Evolutionary conservation across 2,329 filamentous ascomycete genomes (phyloP), one percentile per base, ranked within the genome.

Genomic region (Fusarium nisikadoi): DNA sequence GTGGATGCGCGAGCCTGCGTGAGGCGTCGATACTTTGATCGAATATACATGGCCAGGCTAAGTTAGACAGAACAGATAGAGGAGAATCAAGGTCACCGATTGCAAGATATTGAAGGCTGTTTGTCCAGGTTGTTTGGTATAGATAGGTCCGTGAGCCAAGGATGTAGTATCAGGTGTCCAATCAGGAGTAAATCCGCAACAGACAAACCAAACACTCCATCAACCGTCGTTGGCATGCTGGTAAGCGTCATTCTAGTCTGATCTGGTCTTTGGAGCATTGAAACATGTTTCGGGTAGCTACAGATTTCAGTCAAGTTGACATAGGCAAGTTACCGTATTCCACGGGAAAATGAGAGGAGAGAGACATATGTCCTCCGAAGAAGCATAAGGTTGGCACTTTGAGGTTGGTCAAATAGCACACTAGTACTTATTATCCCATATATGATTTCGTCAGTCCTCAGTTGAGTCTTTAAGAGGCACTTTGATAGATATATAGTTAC

Each of bases 221-320:
- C 33, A 43, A 59, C 43, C 46, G 58, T 25, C 42, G 14, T 43
- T 43, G 23, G 25, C n/a, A 56, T 54, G 35, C 23, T 38, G 27
- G 42, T 13, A 62, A 23, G 23, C 16, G 19, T 35, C 12, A 3
- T 6, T 27, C 55, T 41, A 41, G 31, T 23, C 41, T 33, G 27
- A 16, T 16, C 25, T 29, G 29, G 36, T 52, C 43, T 68, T 35
- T 5, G 20, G n/a, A 33, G n/a, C 35, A 38, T 57, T 47, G 58
- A 68, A 58, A 63, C 57, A 65, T 73, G 70, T 65, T 66, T 60
- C 72, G 70, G 72, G 49, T 71, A 65, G 41, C 29, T 36, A 46
- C 72, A 61, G 25, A 53, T 36, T 20, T 41, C 47, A 52, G 33
- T 14, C 43, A 52, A 27, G 33, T 52, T 35, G 38, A 31, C 31